These are phyloP conservation scores for Aspergillus sp. DNA, from an alignment of 2,329 filamentous ascomycete genomes.

Conservation along the genomic window DNA sequence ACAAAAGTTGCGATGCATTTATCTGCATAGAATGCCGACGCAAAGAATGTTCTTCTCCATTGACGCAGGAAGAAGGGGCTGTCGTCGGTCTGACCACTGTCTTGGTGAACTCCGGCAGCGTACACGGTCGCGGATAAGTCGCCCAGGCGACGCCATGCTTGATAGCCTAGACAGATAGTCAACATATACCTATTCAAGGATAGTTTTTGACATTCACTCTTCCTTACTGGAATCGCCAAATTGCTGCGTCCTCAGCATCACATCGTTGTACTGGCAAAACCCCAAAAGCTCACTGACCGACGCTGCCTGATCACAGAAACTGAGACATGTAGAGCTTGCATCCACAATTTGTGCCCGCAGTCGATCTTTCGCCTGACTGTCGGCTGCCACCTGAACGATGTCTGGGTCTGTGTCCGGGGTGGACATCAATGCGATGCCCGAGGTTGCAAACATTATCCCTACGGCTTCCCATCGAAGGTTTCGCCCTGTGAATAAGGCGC, in stretches of 20 bases:
- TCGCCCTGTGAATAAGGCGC: slow-evolving; percentile 25
- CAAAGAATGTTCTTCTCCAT: slow-evolving; percentile 43
- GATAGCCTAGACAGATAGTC: slow-evolving; percentile 37
- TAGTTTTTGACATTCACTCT: neutral
- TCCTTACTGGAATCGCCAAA: slow-evolving; percentile 36
- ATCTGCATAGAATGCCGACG: slow-evolving; percentile 46
- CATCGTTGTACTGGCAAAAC: slow-evolving; percentile 36
- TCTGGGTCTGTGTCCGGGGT: slow-evolving; percentile 32
- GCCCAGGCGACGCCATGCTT: slow-evolving; percentile 49
- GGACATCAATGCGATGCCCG: slow-evolving; percentile 35
- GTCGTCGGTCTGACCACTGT: slow-evolving; percentile 28
- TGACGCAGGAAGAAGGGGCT: slow-evolving; percentile 43
- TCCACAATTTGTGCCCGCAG: slow-evolving; percentile 33
- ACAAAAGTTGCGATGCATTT: slow-evolving; percentile 52
- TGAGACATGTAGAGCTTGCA: slow-evolving; percentile 34
- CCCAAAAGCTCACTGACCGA: slow-evolving; percentile 34
- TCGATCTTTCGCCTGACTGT: slow-evolving; percentile 25
- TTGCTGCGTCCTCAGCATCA: slow-evolving; percentile 33
- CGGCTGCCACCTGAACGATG: slow-evolving; percentile 21
- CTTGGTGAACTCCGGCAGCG: slow-evolving; percentile 50
- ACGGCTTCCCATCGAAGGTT: slow-evolving; percentile 44
- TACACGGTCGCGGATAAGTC: slow-evolving; percentile 49
- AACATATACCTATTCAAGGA: neutral
- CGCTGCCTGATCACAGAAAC: slow-evolving; percentile 33
- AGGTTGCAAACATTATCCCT: slow-evolving; percentile 40